These are phyloP conservation scores for Posidonia oceanica DNA, from an alignment of 116 monocot genomes.

Conservation along the genomic window DNA sequence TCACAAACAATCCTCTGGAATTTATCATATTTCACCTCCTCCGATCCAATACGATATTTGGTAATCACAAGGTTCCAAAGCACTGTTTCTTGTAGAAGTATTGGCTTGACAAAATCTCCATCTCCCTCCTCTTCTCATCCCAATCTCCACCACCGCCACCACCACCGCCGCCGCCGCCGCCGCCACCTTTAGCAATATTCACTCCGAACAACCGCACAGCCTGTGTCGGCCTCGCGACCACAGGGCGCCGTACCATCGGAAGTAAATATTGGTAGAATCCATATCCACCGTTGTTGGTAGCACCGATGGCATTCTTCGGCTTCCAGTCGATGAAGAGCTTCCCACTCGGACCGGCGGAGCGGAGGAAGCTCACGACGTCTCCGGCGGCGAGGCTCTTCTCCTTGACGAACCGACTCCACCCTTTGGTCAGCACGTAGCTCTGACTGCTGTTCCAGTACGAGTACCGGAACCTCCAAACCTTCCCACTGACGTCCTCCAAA, in stretches of 20 bases:
- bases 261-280: not conserved
- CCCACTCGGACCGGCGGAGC: not conserved
- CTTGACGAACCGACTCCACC: conserved; percentile 80
- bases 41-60: too few species aligned
- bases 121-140: not conserved
- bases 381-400: conserved; percentile 28
- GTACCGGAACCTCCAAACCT: conserved; percentile 72
- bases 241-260: not conserved
- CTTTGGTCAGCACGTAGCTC: conserved; percentile 78
- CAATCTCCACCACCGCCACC: not conserved
- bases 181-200: not conserved
- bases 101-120: not conserved
- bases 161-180: not conserved
- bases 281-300: not conserved
- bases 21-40: too few species aligned
- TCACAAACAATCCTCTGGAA: too few species aligned
- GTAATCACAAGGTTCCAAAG: not conserved
- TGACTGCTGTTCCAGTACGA: conserved; percentile 89
- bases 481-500: conserved; percentile 12
- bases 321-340: conserved; percentile 7
- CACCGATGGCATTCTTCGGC: not conserved
- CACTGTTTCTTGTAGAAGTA: not conserved
- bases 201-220: conserved; percentile 10
- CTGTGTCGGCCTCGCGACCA: not conserved
- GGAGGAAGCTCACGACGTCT: conserved; percentile 4